Conservation (phyloP, 352 stramenopile species). For the Pythium rhizo-oryzae region DNA sequence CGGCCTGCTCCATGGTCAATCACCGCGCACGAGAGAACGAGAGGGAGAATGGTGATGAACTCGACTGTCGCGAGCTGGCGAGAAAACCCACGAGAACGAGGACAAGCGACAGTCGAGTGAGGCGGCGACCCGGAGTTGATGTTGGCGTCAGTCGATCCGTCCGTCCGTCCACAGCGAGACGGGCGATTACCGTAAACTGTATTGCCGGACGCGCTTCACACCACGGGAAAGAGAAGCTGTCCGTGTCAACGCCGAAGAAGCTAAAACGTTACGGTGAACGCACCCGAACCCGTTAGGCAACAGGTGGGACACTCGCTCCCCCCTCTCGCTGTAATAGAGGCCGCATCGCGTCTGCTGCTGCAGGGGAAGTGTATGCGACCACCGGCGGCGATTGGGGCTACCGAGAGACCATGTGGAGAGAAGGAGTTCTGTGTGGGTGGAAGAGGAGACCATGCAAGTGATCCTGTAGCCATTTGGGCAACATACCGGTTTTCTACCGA, state of each 20-base stretch:
- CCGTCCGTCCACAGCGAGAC: no score
- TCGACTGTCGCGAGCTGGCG: not conserved
- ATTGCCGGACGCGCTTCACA: no score
- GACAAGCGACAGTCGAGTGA: not conserved
- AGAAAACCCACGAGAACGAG: no score
- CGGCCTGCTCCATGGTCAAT: constrained; percentile 19
- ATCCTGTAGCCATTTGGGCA: no score
- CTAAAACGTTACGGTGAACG: no score
- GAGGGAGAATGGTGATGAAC: not conserved
- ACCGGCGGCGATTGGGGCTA: not conserved
- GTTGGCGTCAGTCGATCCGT: no score
- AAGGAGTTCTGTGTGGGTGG: not conserved
- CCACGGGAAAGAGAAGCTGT: no score
- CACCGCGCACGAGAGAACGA: not conserved
- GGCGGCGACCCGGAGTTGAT: no score
- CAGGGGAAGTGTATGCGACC: not conserved
- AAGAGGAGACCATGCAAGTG: no score
- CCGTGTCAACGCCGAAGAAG: no score
- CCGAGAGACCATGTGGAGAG: not conserved
- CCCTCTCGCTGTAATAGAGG: not conserved
- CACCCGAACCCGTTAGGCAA: not conserved
- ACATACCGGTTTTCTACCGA: not conserved
- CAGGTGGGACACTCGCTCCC: not conserved
- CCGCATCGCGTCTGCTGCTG: not conserved
- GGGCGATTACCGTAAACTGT: no score